Conservation (phyloP, 306 rosid genomes). For the Dalbergia cultrata region DNA sequence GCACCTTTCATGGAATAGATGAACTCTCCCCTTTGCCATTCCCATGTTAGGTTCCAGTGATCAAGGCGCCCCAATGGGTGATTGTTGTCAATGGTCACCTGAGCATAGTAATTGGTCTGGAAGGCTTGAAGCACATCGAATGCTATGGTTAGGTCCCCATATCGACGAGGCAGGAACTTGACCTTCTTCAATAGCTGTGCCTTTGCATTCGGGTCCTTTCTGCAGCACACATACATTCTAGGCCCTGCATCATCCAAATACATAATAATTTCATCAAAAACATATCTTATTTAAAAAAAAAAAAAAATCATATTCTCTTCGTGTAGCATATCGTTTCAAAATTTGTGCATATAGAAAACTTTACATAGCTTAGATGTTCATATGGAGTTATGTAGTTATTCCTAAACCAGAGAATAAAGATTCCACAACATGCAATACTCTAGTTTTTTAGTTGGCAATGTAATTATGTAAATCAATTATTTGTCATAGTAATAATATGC, state of each 20-base stretch:
- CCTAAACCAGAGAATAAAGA: too few relatives aligned
- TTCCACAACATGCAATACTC: too few relatives aligned
- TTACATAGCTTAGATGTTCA: too few relatives aligned
- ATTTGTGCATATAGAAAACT: neutral
- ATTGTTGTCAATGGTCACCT: slow-evolving; percentile 74
- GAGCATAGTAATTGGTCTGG: slow-evolving; percentile 64
- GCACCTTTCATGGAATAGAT: slow-evolving; percentile 77
- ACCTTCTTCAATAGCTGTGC: slow-evolving; percentile 45
- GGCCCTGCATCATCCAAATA: slow-evolving; percentile 52
- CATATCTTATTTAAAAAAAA: neutral
- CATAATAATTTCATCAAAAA: neutral
- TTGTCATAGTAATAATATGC: too few relatives aligned
- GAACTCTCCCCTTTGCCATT: slow-evolving; percentile 88
- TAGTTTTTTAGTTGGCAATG: too few relatives aligned
- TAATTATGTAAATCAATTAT: too few relatives aligned
- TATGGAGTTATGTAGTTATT: too few relatives aligned
- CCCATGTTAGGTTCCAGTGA: slow-evolving; percentile 91
- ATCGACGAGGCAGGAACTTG: slow-evolving; percentile 64
- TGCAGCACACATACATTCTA: slow-evolving; percentile 79
- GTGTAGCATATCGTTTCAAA: neutral
- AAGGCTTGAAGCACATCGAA: slow-evolving; percentile 73
- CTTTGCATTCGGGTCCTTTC: slow-evolving; percentile 71
- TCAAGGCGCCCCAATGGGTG: slow-evolving; percentile 87
- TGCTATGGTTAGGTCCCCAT: slow-evolving; percentile 73
- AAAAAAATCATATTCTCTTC: neutral